A percentile compares a stretch with the other conserved stretches of the same genome.
phyloP scores from a whole-genome alignment of 1,284 basidiomycete species.

The Cystobasidium pallidum region DNA sequence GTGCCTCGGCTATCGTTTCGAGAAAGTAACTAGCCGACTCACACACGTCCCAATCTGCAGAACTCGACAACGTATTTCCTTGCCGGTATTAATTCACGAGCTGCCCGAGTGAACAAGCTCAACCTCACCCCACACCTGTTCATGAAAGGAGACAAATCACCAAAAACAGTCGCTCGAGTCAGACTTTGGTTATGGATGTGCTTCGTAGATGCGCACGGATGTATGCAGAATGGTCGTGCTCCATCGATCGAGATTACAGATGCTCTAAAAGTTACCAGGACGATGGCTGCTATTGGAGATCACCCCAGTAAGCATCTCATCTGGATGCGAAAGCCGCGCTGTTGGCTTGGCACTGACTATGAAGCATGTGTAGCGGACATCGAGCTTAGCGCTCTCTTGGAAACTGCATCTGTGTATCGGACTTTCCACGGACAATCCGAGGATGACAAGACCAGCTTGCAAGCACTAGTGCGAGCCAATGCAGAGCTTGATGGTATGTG shows the following conservation, averaged over 20 bases:
- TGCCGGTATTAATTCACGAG: constrained; percentile 33
- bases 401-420: constrained; percentile 37
- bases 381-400: constrained; percentile 36
- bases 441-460: constrained; percentile 27
- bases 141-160: constrained; percentile 37
- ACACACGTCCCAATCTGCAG: no score
- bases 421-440: constrained; percentile 40
- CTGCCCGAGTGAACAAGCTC: constrained; percentile 38
- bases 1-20: not conserved
- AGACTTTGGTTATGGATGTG: constrained; percentile 44
- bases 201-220: constrained; percentile 44
- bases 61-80: constrained; percentile 43
- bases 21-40: no score
- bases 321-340: not conserved
- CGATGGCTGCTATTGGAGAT: constrained; percentile 35
- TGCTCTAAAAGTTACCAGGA: constrained; percentile 26
- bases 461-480: constrained; percentile 35
- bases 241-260: constrained; percentile 40
- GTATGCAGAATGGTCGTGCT: constrained; percentile 43
- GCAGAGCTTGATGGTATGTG: constrained; percentile 31
- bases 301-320: constrained; percentile 32
- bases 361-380: constrained; percentile 19
- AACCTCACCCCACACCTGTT: constrained; percentile 19
- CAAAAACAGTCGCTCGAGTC: constrained; percentile 7
- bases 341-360: not conserved